Evolutionary conservation across 345 rosid species (phyloP), one percentile per base, ranked within the genome.

Genomic region (Syzygium oleosum): DNA sequence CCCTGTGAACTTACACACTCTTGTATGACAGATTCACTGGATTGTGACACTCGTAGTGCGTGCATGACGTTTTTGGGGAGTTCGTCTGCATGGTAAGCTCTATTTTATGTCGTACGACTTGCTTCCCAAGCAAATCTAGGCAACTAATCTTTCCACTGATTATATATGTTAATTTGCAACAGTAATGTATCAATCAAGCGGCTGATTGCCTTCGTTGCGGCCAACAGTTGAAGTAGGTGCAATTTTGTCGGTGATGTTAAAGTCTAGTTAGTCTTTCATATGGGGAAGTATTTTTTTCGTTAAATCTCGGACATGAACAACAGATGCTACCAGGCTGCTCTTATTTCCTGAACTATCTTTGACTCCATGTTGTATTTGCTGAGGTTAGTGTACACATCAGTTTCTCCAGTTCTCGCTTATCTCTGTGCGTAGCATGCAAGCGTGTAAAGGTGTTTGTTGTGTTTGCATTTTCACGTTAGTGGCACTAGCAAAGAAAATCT

Each of bases 21-120:
- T 52, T 27, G 27, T 31, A 86, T 16, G 16, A 59, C 92, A 92
- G 94, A 88, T 92, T 85, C 91, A 89, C 89, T 90, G 90, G 93
- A 83, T 88, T 16, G 90, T 92, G 29, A 38, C 90, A 2, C 51
- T 49, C 85, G 78, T 90, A 58, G 84, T 87, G 84, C 65, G 31
- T 68, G 53, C 89, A 86, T 92, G 88, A 91, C 22, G 19, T 14
- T 29, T 34, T 63, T 6, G 1, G 46, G 51, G 51, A 27, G 17
- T n/a, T 86, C 8, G 13, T 7, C 68, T 8, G 27, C 56, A 51
- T 49, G 87, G 84, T 80, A 58, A 88, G 53, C n/a, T 78, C 25
- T 34, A 34, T 31, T 73, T 19, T 34, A 19, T 73, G 43, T 73
- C 7, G 1, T 34, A 11, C 19, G 80, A 34, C 14, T 73, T 73